phyloP scores from a whole-genome alignment of 139 green algal genomes.

The Choricystis sp. region DNA sequence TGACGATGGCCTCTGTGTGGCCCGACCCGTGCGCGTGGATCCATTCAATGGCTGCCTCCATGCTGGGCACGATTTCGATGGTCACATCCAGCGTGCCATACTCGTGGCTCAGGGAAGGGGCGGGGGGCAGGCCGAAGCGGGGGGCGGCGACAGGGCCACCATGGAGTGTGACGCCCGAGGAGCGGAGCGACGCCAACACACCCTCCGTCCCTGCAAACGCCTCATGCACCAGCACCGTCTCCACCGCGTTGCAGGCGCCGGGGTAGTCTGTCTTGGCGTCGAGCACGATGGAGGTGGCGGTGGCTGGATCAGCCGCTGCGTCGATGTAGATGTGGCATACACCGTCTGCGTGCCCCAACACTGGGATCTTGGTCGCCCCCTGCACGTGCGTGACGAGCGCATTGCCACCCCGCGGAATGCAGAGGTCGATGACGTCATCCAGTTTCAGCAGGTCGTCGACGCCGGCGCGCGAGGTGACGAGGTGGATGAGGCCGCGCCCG shows the following conservation, averaged over 20 bases:
- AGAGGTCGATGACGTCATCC: conserved; percentile 89
- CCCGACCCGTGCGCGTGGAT: conserved; percentile 72
- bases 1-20: conserved; percentile 80
- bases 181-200: conserved; percentile 31
- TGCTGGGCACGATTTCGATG: conserved; percentile 67
- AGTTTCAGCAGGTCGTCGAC: conserved; percentile 83
- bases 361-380: conserved; percentile 77
- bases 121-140: conserved; percentile 26
- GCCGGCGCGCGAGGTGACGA: conserved; percentile 76
- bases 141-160: conserved; percentile 26
- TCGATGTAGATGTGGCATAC: conserved; percentile 98
- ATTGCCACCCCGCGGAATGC: conserved; percentile 89
- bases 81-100: conserved; percentile 70
- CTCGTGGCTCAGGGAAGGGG: conserved; percentile 56
- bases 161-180: conserved; percentile 34
- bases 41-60: conserved; percentile 76
- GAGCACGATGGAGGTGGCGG: conserved; percentile 44
- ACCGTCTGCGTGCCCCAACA: conserved; percentile 94
- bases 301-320: conserved; percentile 34
- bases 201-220: conserved; percentile 15
- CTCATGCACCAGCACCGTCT: conserved; percentile 77
- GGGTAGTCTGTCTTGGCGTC: conserved; percentile 95
- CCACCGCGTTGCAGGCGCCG: conserved; percentile 89
- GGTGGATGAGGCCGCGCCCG: conserved; percentile 56
- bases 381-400: conserved; percentile 29